phyloP scores from a whole-genome alignment of 225 moss, liverwort and hornwort species.

The Rhytidiadelphus loreus region DNA sequence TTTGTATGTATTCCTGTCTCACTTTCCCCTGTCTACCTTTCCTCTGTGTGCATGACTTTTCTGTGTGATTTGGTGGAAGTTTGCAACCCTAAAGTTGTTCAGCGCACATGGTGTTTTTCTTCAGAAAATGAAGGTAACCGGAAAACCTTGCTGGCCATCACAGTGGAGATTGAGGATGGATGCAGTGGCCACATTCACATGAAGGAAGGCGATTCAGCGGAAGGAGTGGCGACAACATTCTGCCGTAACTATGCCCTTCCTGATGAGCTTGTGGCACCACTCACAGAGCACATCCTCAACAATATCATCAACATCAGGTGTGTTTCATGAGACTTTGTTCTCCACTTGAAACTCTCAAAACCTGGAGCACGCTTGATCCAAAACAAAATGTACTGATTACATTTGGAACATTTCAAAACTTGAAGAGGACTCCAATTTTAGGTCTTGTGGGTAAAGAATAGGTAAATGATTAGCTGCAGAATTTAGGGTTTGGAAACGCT shows the following conservation, averaged over 20 bases:
- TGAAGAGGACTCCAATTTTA: background rate
- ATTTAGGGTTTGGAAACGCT: background rate
- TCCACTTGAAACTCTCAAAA: background rate
- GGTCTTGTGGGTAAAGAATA: background rate
- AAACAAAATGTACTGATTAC: background rate
- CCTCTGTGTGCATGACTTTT: background rate
- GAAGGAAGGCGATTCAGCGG: slow-evolving; percentile 88
- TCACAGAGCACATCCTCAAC: slow-evolving; percentile 77
- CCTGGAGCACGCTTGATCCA: background rate
- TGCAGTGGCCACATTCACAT: slow-evolving; percentile 65
- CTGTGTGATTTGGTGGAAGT: background rate
- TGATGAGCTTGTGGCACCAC: slow-evolving; percentile 65
- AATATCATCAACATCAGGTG: slow-evolving; percentile 78
- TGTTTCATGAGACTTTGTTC: background rate
- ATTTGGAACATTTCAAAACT: background rate
- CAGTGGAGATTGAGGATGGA: slow-evolving; percentile 88
- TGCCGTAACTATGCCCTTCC: slow-evolving; percentile 63
- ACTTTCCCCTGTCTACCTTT: background rate
- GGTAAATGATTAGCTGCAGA: background rate
- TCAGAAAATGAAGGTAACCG: slow-evolving; percentile 51
- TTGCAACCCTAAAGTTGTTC: background rate
- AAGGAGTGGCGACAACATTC: slow-evolving; percentile 67
- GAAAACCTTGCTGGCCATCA: slow-evolving; percentile 68
- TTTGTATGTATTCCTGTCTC: background rate
- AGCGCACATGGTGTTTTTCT: background rate